Evolutionary conservation across 306 rosid species (phyloP), one percentile per base, ranked within the genome.

Genomic region (Acacia melanoxylon): DNA sequence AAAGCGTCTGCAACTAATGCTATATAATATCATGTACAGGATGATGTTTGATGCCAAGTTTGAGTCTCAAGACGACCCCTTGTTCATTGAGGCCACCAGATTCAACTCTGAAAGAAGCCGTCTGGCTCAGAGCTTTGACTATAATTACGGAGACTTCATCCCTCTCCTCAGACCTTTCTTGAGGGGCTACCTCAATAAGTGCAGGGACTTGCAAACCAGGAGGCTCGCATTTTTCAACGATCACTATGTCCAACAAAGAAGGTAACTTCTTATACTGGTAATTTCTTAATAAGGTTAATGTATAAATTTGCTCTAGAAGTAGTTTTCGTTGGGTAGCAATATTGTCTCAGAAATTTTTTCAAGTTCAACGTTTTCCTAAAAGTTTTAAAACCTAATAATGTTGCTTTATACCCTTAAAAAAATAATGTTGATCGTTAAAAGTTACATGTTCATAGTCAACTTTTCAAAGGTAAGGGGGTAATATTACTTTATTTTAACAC

Each of bases 41-140:
- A 94, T 94, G 97, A 94, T 94, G 97, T 94, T 94, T 77, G 92
- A 94, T 65, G 74, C 92, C 31, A 94, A 88, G 86, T 94, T 92
- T 68, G 92, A 92, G 80, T 92, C 97, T 3, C 91, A 76, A 74
- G 97, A 92, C 11, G 98, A 94, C 15, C 97, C 98, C 10, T 81
- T 94, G 82, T 94, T 92, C 88, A 80, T 92, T 62, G 80, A 92
- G 59, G 95, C 93, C 25, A 94, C 97, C 1, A 40, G n/a, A n/a
- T 94, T 89, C 51, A 92, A 94, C 86, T 88, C 91, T 0, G 94
- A 94, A 68, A 91, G 97, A 79, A 94, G 97, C 81, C 89, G 94
- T 25, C 76, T 94, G 84, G 97, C 97, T 10, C 95, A 94, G 84
- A 94, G 97, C 62, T 94, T 92, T n/a, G 97, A 94, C 11, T 94